phyloP scores from a whole-genome alignment of 306 rosid species.

The Cyclanthera cordifolia region DNA sequence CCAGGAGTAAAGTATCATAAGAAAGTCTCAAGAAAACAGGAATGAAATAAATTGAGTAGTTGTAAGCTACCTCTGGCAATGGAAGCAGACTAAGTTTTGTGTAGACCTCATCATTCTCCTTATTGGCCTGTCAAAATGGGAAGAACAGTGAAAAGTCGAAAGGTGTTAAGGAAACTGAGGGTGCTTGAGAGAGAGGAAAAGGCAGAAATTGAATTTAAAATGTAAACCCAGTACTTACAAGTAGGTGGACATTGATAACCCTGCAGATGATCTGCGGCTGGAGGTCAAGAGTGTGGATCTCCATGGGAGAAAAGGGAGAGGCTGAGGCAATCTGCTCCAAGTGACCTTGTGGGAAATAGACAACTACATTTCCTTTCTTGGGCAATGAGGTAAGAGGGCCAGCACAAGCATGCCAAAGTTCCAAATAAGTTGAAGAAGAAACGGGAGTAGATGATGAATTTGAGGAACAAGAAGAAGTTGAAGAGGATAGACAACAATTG shows the following conservation, averaged over 20 bases:
- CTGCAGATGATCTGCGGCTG: constrained; percentile 81
- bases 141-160: neutral
- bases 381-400: constrained; percentile 89
- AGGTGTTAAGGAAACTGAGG: constrained; percentile 7
- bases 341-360: constrained; percentile 91
- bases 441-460: constrained; percentile 40
- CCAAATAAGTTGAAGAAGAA: constrained; percentile 63
- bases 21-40: neutral
- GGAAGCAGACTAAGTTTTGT: constrained; percentile 79
- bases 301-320: constrained; percentile 60
- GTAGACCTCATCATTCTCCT: constrained; percentile 95
- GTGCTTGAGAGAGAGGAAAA: neutral
- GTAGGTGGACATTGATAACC: constrained; percentile 70
- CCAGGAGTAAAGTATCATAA: neutral
- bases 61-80: constrained; percentile 49
- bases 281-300: constrained; percentile 59
- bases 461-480: constrained; percentile 62
- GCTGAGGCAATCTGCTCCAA: constrained; percentile 61
- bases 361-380: constrained; percentile 82
- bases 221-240: constrained; percentile 42
- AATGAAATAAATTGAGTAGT: constrained; percentile 1
- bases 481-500: constrained; percentile 49
- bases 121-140: constrained; percentile 53
- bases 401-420: constrained; percentile 98
- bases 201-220: neutral